phyloP scores from a whole-genome alignment of 2,329 filamentous ascomycete genomes.

The Diaporthe sp. region DNA sequence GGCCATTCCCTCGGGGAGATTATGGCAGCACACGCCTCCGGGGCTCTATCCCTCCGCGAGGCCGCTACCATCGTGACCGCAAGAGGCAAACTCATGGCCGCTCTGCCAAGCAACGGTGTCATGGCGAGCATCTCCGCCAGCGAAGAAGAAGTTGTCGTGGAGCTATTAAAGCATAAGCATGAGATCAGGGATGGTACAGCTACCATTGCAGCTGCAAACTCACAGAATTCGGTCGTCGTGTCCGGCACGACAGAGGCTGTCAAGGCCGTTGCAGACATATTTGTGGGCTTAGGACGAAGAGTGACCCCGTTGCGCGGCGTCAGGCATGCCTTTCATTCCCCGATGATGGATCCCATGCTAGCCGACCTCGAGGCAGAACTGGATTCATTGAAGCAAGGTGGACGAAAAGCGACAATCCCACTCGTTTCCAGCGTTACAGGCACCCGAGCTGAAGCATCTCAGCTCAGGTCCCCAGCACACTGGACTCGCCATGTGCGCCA shows the following conservation, averaged over 20 bases:
- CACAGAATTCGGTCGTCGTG: conserved; percentile 7
- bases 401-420: neutral
- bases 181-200: neutral
- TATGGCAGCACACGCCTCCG: conserved; percentile 50
- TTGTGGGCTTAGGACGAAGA: neutral
- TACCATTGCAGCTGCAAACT: conserved; percentile 19
- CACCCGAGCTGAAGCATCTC: neutral
- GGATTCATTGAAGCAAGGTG: too few species aligned
- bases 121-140: conserved; percentile 30
- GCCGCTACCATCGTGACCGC: conserved; percentile 51
- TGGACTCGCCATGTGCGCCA: conserved; percentile 21
- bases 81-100: conserved; percentile 50
- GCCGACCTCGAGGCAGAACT: neutral
- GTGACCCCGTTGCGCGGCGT: neutral
- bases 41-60: conserved; percentile 49
- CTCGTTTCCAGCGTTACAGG: conserved; percentile 28
- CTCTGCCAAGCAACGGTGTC: conserved; percentile 4
- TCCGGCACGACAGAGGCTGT: conserved; percentile 9
- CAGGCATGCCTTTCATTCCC: conserved; percentile 22
- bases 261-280: neutral
- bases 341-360: conserved; percentile 23
- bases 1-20: conserved; percentile 52
- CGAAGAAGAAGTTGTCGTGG: conserved; percentile 4
- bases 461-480: neutral
- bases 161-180: neutral